Percentiles rank a stretch among this genome's conserved stretches.
phyloP scores from a whole-genome alignment of 1,139 yeast species.

The Torulaspora globosa region DNA sequence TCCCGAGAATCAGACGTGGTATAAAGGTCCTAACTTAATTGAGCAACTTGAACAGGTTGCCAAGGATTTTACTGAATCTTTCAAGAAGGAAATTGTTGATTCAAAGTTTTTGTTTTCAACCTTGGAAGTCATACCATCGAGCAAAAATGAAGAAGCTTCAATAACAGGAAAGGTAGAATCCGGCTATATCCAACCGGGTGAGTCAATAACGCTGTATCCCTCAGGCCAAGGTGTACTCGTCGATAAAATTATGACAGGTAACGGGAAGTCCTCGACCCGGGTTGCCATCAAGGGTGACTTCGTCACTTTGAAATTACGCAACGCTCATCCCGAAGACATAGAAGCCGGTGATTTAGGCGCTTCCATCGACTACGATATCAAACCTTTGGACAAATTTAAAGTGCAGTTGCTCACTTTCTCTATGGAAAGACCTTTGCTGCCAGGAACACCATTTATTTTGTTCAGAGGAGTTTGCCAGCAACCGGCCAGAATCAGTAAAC shows the following conservation, averaged over 20 bases:
- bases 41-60: constrained; percentile 47
- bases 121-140: constrained; percentile 37
- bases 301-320: constrained; percentile 55
- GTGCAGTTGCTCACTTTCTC: constrained; percentile 65
- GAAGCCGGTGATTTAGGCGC: constrained; percentile 74
- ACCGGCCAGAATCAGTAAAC: constrained; percentile 64
- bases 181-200: constrained; percentile 77
- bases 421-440: constrained; percentile 65
- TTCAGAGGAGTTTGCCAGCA: constrained; percentile 78
- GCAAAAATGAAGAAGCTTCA: constrained; percentile 27
- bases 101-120: constrained; percentile 42
- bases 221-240: constrained; percentile 44
- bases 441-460: constrained; percentile 77
- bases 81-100: constrained; percentile 32
- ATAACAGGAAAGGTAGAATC: constrained; percentile 70
- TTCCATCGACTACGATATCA: constrained; percentile 46
- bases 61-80: constrained; percentile 28
- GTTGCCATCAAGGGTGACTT: constrained; percentile 70
- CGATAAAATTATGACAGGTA: constrained; percentile 40
- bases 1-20: constrained; percentile 41
- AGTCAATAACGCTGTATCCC: constrained; percentile 62
- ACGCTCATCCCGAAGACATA: constrained; percentile 47
- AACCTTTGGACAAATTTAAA: constrained; percentile 48
- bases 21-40: constrained; percentile 57
- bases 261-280: constrained; percentile 32